These are phyloP conservation scores for Termitomyces sp. DNA, from an alignment of 768 basidiomycete genomes.

Conservation along the genomic window DNA sequence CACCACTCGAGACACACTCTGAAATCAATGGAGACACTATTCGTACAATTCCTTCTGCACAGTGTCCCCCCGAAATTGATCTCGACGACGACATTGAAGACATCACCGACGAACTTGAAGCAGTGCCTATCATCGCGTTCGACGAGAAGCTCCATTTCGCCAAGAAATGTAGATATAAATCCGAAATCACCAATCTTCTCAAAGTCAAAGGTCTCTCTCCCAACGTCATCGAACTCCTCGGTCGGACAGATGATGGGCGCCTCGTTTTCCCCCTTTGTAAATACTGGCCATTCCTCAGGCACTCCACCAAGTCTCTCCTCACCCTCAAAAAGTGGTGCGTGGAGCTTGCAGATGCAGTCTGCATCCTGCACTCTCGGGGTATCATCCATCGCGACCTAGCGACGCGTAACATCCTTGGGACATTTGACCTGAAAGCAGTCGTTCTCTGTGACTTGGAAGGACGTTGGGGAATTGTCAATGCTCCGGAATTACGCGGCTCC, in stretches of 20 bases:
- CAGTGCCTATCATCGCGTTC: background rate
- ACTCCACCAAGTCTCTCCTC: background rate
- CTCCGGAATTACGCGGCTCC: background rate
- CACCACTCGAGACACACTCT: background rate
- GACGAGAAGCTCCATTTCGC: background rate
- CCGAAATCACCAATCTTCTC: constrained; percentile 1
- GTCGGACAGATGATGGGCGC: background rate
- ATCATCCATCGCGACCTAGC: constrained; percentile 5
- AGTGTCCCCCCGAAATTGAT: background rate
- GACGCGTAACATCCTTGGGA: background rate
- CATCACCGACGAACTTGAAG: background rate
- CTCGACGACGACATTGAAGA: background rate
- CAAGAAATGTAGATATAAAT: background rate
- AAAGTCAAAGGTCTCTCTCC: constrained; percentile 1
- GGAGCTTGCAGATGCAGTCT: constrained; percentile 2
- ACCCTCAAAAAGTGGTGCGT: background rate
- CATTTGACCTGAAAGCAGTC: background rate
- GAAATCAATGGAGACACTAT: background rate
- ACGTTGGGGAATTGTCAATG: background rate
- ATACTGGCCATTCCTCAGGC: background rate
- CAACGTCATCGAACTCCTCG: constrained; percentile 1
- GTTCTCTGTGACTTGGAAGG: constrained; percentile 2
- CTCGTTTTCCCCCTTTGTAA: background rate
- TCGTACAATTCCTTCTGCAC: background rate
- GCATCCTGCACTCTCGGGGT: background rate